Conservation (phyloP, 2,329 filamentous ascomycete species). For the Cercospora sp. region DNA sequence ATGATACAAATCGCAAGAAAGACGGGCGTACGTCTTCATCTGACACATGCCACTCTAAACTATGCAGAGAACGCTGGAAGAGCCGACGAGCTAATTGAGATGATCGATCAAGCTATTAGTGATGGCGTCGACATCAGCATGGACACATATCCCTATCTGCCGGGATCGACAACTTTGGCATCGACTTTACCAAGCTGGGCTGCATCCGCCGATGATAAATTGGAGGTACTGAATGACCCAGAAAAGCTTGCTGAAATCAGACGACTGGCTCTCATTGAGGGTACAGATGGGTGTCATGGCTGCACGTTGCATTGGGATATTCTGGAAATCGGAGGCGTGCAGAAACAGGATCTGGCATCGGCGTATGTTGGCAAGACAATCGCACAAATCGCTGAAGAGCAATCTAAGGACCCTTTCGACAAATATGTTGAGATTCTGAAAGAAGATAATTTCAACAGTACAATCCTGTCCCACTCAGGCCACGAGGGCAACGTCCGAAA, state of each 20-base stretch:
- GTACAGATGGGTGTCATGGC: slow-evolving; percentile 34
- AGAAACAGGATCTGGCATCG: slow-evolving; percentile 21
- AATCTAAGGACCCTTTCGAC: slow-evolving; percentile 30
- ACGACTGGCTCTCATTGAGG: slow-evolving; percentile 28
- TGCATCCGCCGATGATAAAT: slow-evolving; percentile 26
- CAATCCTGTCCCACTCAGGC: slow-evolving; percentile 33
- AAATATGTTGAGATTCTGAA: slow-evolving; percentile 32
- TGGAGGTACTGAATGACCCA: slow-evolving; percentile 27
- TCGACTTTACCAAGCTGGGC: slow-evolving; percentile 32
- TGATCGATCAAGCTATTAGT: slow-evolving; percentile 31
- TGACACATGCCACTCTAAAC: slow-evolving; percentile 37
- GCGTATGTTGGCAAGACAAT: slow-evolving; percentile 34
- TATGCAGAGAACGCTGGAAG: slow-evolving; percentile 33
- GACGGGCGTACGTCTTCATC: slow-evolving; percentile 33
- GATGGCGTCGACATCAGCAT: slow-evolving; percentile 32
- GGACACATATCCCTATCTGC: slow-evolving; percentile 36
- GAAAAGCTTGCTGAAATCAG: slow-evolving; percentile 27
- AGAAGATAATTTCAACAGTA: slow-evolving; percentile 33
- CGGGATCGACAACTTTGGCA: slow-evolving; percentile 33
- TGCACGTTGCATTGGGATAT: slow-evolving; percentile 33
- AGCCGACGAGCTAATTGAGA: slow-evolving; percentile 30
- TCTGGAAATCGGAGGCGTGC: slow-evolving; percentile 34
- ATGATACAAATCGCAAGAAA: slow-evolving; percentile 33
- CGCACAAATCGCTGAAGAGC: slow-evolving; percentile 29
- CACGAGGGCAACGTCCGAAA: slow-evolving; percentile 34